Conservation (phyloP, 306 rosid species). For the Betula pendula region DNA sequence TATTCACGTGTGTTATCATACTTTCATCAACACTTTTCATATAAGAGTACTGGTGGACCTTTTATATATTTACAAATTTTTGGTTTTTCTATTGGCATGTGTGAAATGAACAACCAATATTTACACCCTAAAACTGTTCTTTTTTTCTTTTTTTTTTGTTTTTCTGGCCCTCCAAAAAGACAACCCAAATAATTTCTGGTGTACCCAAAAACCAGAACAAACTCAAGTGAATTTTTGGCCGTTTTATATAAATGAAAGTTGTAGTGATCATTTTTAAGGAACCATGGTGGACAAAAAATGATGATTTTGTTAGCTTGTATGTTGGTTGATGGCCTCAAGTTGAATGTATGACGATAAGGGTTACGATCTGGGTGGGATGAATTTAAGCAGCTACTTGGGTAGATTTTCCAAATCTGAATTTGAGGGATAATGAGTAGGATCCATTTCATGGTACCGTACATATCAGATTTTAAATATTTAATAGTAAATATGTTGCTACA, state of each 20-base stretch:
- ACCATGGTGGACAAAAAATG: too few species aligned
- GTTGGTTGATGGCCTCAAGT: too few species aligned
- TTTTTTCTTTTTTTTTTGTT: neutral
- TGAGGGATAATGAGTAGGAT: too few species aligned
- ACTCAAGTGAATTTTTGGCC: neutral
- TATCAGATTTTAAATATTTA: too few species aligned
- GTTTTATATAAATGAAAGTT: neutral
- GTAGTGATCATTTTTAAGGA: neutral
- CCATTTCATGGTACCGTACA: too few species aligned
- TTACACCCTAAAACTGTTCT: too few species aligned
- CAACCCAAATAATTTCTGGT: neutral
- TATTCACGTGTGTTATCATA: slow-evolving; percentile 80
- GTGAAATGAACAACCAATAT: neutral
- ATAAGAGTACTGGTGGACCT: neutral
- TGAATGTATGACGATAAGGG: too few species aligned
- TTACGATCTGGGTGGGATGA: neutral
- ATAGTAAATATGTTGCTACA: too few species aligned
- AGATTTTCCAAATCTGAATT: neutral
- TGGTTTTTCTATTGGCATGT: slow-evolving; percentile 10
- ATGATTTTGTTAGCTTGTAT: too few species aligned
- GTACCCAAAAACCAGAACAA: neutral
- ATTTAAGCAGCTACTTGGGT: neutral
- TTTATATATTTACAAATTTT: neutral
- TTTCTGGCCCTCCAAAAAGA: neutral
- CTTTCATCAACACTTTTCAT: slow-evolving; percentile 38